Evolutionary conservation across 257 asterid genomes (phyloP), one percentile per base, ranked within the genome.

Genomic region (Lycium ferocissimum): DNA sequence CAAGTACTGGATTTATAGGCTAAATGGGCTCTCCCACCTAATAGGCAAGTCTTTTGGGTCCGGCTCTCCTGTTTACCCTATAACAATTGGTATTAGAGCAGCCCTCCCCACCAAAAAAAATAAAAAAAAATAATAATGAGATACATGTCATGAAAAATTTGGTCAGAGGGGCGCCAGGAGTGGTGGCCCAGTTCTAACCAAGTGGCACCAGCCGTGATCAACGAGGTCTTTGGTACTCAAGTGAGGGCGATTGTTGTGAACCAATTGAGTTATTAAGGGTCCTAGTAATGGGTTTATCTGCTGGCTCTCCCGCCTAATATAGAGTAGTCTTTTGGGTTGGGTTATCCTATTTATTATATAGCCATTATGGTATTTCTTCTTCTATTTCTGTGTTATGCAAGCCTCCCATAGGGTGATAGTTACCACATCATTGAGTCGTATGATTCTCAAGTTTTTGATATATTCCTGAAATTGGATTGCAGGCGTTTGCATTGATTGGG

Each of bases 401-500:
- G 49, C 61, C 81, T 75, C 1, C 43, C 14, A 49, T 49, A 75
- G 45, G 62, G 62, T 13, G 40, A 75, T 75, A 49, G 49, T 22
- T 13, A 53, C 81, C 81, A 75, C 81, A 22, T 75, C 62, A 75
- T 22, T 49, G 81, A 26, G 81, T 49, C 22, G 20, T 33, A 26
- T 49, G 81, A 75, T 75, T 75, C 67, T 18, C 65, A 51, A 49
- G 0, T 67, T 54, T 83, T 66, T 56, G 49, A 83, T 70, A 49
- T 47, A 83, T 67, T 22, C 56, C 17, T 47, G 40, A 72, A 17
- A 69, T 72, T 86, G 87, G 83, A 69, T 84, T 81, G 33, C 89
- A 95, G 99, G 98, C 98, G 18, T 71, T 95, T 58, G 82, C 96
- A 37, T 83, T 94, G 95, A 92, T 95, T 45, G 95, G 96, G 83